These are phyloP conservation scores for Yarrowia sp. DNA, from an alignment of 805 yeast genomes.

Conservation along the genomic window DNA sequence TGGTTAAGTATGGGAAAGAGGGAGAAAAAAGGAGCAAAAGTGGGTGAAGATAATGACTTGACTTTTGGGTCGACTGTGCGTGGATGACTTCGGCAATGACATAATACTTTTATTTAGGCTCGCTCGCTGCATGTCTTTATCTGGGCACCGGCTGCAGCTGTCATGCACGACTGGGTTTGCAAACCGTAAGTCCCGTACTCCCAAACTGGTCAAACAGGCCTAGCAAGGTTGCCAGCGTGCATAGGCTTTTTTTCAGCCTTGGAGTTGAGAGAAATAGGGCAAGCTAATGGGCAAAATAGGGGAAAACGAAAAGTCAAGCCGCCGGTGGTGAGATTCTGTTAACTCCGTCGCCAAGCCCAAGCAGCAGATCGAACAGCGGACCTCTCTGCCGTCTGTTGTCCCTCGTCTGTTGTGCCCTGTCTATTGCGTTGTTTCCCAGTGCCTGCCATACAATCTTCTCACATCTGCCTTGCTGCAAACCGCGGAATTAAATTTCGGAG, in stretches of 20 bases:
- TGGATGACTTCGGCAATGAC: conserved; percentile 32
- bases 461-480: background rate
- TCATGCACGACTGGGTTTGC: background rate
- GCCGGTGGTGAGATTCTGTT: no score
- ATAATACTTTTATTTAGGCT: conserved; percentile 31
- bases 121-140: conserved; percentile 19
- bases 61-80: conserved; percentile 1
- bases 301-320: background rate
- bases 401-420: no score
- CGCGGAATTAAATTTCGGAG: conserved; percentile 15
- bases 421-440: background rate
- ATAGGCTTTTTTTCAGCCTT: conserved; percentile 17
- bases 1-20: background rate
- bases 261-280: conserved; percentile 6
- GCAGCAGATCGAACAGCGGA: no score
- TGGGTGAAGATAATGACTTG: conserved; percentile 8
- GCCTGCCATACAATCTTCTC: background rate
- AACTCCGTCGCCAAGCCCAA: no score
- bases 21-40: background rate
- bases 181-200: background rate
- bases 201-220: background rate
- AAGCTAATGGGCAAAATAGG: conserved; percentile 4
- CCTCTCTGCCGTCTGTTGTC: no score
- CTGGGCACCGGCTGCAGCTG: conserved; percentile 16
- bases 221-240: background rate